Base-by-base conservation (phyloP, 306 rosid genomes). In the Hippophae gyantsensis region DNA sequence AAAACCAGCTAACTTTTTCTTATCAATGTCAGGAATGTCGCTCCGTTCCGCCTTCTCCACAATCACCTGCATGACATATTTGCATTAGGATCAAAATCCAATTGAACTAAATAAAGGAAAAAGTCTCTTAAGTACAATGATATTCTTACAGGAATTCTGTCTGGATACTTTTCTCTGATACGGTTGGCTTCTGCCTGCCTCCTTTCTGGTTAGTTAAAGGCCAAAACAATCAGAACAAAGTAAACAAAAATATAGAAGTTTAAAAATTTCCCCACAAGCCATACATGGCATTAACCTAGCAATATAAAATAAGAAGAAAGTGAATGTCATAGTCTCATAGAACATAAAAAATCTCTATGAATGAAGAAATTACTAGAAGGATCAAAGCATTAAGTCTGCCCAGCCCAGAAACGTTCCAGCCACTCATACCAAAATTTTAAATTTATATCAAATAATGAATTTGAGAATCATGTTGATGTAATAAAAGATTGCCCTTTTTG, bases 11-110 rank as follows among this genome's bases (percentile, higher is more conserved):
- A 56, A 90, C 98, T 90, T 90, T 77, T 87, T 87, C 74, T 90
- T 87, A 78, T 85, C 96, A 57, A 90, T 85, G 72, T 87, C 92
- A 3, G 95, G 84, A 64, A 90, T 73, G 70, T 87, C 89, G 68
- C 89, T 81, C 72, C 76, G 83, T 54, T 74, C 89, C 50, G 89
- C 96, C 82, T 85, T 90, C 87, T 90, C 98, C 76, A 90, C 96
- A 74, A 90, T 83, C 73, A 90, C 96, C 95, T 89, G 78, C 62
- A 72, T 43, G 53, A 2, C 52, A 72, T 42, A 42, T 7, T 50
- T 67, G 68, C 27, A 61, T 70, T 58, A 70, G 46, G 67, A 69
- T 13, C 13, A 42, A 9, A 8, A 5, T 48, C 59, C 46, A 74
- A 25, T 23, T 44, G 6, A 69, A 43, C 67, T n/a, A 54, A 13